Evolutionary conservation across 2,329 filamentous ascomycete species (phyloP), one percentile per base, ranked within the genome.

Genomic region (Apiospora arundinis): DNA sequence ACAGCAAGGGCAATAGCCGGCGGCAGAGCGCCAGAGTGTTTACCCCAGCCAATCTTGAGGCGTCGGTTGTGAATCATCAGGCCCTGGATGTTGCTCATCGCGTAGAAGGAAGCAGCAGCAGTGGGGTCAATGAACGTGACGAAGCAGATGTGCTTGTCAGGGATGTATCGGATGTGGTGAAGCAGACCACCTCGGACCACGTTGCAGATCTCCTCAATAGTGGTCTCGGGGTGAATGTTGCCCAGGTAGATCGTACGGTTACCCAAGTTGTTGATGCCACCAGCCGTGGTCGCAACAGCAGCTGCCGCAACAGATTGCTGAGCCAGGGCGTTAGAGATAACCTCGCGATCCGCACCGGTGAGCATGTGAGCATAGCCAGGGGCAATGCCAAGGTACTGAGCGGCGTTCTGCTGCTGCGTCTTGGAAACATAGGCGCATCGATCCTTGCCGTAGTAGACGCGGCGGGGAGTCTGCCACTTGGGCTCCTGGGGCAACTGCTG

Each of bases 71-170:
- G 96, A 78, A 99, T 99, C 96, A 99, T 99, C 75, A 99, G 86
- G 32, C 96, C 96, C 81, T 99, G 96, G 40, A 99, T 87, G 83
- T 98, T 98, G 88, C 95, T 98, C 72, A 99, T 86, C 56, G 96
- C 96, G 78, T 98, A 99, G 86, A 99, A 99, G 0, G 95, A 98
- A 52, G 96, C 96, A 32, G 96, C 96, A 4, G 96, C 97, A 32
- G 96, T 99, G 11, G 96, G 96, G 80, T 99, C 96, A 82, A 99
- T 98, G 84, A 99, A 99, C 1, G 96, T 99, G 71, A 99, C 96
- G 80, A 99, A 99, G 87, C 96, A 99, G 77, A 99, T 99, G 84
- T 99, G 96, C 90, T 99, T 99, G 86, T 99, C 96, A 8, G 96
- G 96, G 77, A 99, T 99, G 84, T 98, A 99, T 77, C 96, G 94